phyloP scores from a whole-genome alignment of 495 filamentous ascomycete species.

The Penicillium canescens region DNA sequence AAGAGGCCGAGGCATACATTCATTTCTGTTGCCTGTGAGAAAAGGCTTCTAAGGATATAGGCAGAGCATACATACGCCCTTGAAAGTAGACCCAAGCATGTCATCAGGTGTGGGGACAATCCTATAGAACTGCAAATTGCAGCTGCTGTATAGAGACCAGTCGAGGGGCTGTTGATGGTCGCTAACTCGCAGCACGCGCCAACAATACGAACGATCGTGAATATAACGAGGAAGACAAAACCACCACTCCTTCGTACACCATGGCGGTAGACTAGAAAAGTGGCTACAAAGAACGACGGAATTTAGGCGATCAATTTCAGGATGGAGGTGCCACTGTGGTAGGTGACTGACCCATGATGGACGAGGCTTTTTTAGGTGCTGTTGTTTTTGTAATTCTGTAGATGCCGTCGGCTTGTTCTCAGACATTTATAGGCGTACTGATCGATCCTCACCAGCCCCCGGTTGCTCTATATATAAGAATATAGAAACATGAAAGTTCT shows the following conservation, averaged over 20 bases:
- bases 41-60: no score
- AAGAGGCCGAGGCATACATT: neutral
- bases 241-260: conserved; percentile 34
- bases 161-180: conserved; percentile 31
- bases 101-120: conserved; percentile 28
- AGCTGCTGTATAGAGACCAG: conserved; percentile 20
- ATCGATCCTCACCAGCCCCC: no score
- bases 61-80: conserved; percentile 23
- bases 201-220: conserved; percentile 37
- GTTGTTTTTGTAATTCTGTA: no score
- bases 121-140: conserved; percentile 31
- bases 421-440: no score
- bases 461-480: no score
- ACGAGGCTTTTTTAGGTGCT: no score
- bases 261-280: conserved; percentile 38
- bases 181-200: conserved; percentile 36
- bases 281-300: conserved; percentile 30
- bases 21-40: neutral
- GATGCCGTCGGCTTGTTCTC: no score
- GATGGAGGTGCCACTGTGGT: conserved; percentile 37
- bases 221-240: conserved; percentile 39
- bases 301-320: conserved; percentile 34
- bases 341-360: conserved; percentile 24
- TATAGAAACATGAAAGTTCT: no score
- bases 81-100: conserved; percentile 24